Evolutionary conservation across 345 rosid species (phyloP).

Genomic region (thale cress (Arabidopsis thaliana)): TAIR10.1 NC_003070.9:5246001-5246500

Average conservation of each 20-base stretch:
- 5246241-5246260: conserved; percentile 81
- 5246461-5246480: conserved; percentile 73
- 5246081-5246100: conserved; percentile 17
- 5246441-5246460: conserved; percentile 80
- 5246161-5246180: conserved; percentile 91
- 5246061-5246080: conserved; percentile 14
- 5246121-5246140: conserved; percentile 43
- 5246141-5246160: conserved; percentile 94
- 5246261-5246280: conserved; percentile 35
- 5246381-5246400: conserved; percentile 97
- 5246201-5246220: conserved; percentile 84
- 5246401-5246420: conserved; percentile 90
- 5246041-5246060: conserved; percentile 87
- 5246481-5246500: conserved; percentile 32
- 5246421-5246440: conserved; percentile 84
- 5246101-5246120: not conserved
- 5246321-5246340: conserved; percentile 99
- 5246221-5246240: conserved; percentile 91
- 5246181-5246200: conserved; percentile 94
- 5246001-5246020: conserved; percentile 63
- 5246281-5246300: conserved; percentile 13
- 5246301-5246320: not conserved
- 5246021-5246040: conserved; percentile 77
- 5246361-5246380: conserved; percentile 87
- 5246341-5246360: conserved; percentile 93